Conservation (phyloP, 1,284 basidiomycete genomes). For the Naganishia cerealis region DNA sequence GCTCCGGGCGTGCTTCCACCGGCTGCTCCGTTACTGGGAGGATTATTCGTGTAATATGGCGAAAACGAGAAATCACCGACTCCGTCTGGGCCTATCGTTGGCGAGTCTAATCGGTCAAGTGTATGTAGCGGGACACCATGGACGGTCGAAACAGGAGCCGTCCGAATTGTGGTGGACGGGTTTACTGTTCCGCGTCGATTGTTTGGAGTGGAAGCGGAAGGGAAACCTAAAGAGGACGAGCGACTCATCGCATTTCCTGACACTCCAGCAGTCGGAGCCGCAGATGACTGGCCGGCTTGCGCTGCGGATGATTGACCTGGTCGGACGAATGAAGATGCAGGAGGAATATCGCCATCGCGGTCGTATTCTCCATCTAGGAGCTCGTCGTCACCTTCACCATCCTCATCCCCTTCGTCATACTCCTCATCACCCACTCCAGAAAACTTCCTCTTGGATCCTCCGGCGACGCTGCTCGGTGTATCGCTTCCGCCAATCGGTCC, state of each 20-base stretch:
- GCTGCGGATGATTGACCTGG: not conserved
- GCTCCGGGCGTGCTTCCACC: constrained; percentile 11
- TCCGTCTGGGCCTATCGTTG: not conserved
- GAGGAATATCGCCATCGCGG: not conserved
- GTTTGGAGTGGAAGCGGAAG: not conserved
- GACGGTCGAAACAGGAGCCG: constrained; percentile 19
- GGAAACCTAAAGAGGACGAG: constrained; percentile 3
- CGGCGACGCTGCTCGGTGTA: not conserved
- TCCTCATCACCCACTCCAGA: constrained; percentile 21
- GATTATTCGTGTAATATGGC: constrained; percentile 16
- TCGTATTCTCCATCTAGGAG: constrained; percentile 5
- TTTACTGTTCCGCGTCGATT: constrained; percentile 11
- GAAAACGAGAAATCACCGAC: constrained; percentile 25
- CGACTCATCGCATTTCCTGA: constrained; percentile 3
- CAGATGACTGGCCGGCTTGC: not conserved
- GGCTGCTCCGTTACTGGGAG: not conserved
- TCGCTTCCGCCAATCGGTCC: constrained; percentile 16
- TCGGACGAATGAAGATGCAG: not conserved
- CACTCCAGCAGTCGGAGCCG: not conserved
- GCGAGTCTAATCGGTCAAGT: constrained; percentile 21
- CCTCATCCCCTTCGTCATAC: constrained; percentile 23
- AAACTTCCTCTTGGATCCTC: constrained; percentile 13
- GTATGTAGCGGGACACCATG: constrained; percentile 23
- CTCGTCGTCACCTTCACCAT: constrained; percentile 16
- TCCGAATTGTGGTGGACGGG: constrained; percentile 2